These are phyloP conservation scores for Phylloporus arenicola DNA, from an alignment of 768 basidiomycete genomes.

Conservation along the genomic window DNA sequence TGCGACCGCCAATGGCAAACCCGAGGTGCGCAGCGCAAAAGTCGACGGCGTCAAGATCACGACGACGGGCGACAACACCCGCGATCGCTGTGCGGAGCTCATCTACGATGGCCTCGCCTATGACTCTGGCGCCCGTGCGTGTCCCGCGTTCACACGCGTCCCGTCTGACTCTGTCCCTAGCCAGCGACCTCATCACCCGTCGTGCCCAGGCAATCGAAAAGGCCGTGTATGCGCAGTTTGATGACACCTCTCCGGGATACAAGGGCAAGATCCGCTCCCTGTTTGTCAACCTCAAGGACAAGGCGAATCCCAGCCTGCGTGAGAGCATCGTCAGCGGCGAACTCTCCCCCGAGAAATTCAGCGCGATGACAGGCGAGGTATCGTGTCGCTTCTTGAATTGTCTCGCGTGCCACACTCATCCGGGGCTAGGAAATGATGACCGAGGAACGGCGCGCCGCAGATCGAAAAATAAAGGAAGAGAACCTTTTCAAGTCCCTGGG, in stretches of 20 bases:
- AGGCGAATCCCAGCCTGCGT: conserved; percentile 82
- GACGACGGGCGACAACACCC: conserved; percentile 61
- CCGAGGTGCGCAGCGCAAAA: conserved; percentile 52
- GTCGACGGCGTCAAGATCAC: conserved; percentile 60
- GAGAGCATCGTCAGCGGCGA: conserved; percentile 84
- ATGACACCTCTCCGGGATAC: conserved; percentile 47
- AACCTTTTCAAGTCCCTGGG: conserved; percentile 90
- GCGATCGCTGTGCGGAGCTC: conserved; percentile 85
- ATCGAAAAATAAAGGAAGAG: conserved; percentile 74
- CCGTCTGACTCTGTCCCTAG: conserved; percentile 34
- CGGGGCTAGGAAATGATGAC: conserved; percentile 85
- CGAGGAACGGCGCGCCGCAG: conserved; percentile 81
- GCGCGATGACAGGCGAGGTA: conserved; percentile 79
- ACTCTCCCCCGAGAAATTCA: conserved; percentile 61
- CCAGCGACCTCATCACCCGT: conserved; percentile 59
- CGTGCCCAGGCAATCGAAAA: conserved; percentile 71
- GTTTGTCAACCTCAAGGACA: conserved; percentile 93
- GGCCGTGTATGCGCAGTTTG: conserved; percentile 46
- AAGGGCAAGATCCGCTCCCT: conserved; percentile 80
- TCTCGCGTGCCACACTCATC: not conserved
- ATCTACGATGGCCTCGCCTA: conserved; percentile 86
- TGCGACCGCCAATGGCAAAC: conserved; percentile 29
- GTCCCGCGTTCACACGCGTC: not conserved
- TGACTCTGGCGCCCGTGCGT: conserved; percentile 87
- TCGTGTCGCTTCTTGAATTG: not conserved